A percentile compares a stretch with the other conserved stretches of the same genome.
These are phyloP conservation scores for Sarocladium kiliense DNA, from an alignment of 2,329 filamentous ascomycete genomes.

Conservation along the genomic window DNA sequence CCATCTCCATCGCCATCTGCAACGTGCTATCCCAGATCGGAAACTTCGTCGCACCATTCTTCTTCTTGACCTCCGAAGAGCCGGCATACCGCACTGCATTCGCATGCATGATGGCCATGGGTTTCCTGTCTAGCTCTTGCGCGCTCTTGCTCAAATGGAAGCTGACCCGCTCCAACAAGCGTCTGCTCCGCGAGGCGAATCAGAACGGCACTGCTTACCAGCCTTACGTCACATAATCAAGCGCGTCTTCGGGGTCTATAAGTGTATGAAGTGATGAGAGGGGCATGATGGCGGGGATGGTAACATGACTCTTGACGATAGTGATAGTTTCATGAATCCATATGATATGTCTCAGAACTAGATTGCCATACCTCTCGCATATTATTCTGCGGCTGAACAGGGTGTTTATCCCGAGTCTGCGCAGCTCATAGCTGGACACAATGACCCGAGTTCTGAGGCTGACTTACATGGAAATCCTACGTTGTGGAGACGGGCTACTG, in stretches of 20 bases:
- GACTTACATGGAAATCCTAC: too few species aligned
- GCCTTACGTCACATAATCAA: slow-evolving; percentile 13
- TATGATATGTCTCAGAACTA: too few species aligned
- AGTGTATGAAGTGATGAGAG: too few species aligned
- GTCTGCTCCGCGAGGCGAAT: slow-evolving; percentile 12
- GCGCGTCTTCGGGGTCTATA: background rate
- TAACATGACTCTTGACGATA: too few species aligned
- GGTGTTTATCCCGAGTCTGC: too few species aligned
- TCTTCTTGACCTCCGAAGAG: slow-evolving; percentile 14
- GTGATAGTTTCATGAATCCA: too few species aligned
- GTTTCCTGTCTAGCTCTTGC: slow-evolving; percentile 11
- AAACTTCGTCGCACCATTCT: slow-evolving; percentile 11
- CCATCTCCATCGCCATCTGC: slow-evolving; percentile 14
- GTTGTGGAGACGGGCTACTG: too few species aligned
- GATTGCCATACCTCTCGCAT: too few species aligned
- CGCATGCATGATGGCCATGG: slow-evolving; percentile 16
- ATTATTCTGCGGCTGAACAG: too few species aligned
- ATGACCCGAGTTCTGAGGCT: too few species aligned
- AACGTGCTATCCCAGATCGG: slow-evolving; percentile 10
- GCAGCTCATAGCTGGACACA: too few species aligned
- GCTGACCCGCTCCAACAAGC: slow-evolving; percentile 15
- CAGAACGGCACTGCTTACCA: slow-evolving; percentile 14
- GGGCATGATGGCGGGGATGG: background rate
- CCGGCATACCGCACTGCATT: slow-evolving; percentile 14
- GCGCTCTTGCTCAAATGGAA: slow-evolving; percentile 15